These are phyloP conservation scores for Plasmodium sp. DNA, from an alignment of 169 alveolate species.

Conservation along the genomic window DNA sequence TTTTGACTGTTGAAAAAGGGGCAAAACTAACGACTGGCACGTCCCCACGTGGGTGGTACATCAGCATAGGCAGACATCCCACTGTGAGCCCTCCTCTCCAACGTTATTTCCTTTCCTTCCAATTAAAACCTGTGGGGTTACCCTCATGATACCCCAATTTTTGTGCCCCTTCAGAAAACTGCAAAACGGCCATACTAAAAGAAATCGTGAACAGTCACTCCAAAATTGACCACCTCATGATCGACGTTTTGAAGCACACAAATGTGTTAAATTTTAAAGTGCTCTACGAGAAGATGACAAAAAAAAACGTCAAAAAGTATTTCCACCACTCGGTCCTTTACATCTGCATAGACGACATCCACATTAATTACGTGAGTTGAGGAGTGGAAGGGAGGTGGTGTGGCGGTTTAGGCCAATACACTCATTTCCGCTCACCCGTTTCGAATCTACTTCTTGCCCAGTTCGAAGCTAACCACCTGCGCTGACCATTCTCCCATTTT, in stretches of 20 bases:
- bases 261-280: constrained; percentile 52
- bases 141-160: neutral
- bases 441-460: neutral
- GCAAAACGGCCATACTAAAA: constrained; percentile 55
- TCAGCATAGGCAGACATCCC: neutral
- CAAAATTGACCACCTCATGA: constrained; percentile 22
- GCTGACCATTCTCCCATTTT: neutral
- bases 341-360: constrained; percentile 66
- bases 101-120: neutral
- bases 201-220: constrained; percentile 23
- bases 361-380: constrained; percentile 48
- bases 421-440: neutral
- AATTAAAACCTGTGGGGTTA: neutral
- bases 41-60: neutral
- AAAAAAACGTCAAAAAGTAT: constrained; percentile 49
- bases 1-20: neutral
- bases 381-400: neutral
- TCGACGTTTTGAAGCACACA: constrained; percentile 21
- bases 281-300: constrained; percentile 38
- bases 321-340: constrained; percentile 40
- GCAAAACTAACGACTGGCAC: neutral
- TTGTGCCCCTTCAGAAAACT: constrained; percentile 31
- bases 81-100: neutral
- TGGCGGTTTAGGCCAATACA: neutral
- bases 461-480: neutral